Evolutionary conservation across 352 stramenopile genomes (phyloP).

Genomic region (Thalassiosira livingstoniorum): DNA sequence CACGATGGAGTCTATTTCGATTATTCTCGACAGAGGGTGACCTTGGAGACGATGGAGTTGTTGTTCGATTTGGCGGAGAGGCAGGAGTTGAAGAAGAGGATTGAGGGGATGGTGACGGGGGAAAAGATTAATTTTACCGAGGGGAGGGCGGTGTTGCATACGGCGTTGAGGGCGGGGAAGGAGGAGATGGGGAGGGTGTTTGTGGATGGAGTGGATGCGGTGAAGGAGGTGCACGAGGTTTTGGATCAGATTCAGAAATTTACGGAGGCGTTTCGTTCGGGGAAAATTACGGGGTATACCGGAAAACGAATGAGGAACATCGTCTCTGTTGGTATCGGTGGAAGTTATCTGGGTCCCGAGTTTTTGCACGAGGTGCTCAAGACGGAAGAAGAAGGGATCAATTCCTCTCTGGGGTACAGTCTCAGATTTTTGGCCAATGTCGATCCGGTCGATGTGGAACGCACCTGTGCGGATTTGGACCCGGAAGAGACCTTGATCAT

Average conservation of each 20-base stretch:
- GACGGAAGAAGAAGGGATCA: constrained; percentile 91
- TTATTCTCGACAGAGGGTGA: constrained; percentile 94
- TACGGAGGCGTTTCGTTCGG: constrained; percentile 90
- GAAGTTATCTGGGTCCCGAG: constrained; percentile 96
- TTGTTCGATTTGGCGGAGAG: constrained; percentile 92
- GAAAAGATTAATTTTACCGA: constrained; percentile 98
- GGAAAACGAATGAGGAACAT: constrained; percentile 96
- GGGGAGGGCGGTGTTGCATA: constrained; percentile 96
- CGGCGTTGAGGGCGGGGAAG: constrained; percentile 89
- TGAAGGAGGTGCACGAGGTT: constrained; percentile 95
- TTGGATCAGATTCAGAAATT: constrained; percentile 95
- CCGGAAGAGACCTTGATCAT: constrained; percentile 97
- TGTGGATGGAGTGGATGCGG: constrained; percentile 93
- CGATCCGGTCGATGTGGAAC: constrained; percentile 96
- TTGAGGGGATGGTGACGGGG: constrained; percentile 91
- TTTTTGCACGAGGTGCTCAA: constrained; percentile 86
- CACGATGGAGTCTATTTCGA: constrained; percentile 94
- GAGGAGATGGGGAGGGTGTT: constrained; percentile 76
- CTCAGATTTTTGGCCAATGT: constrained; percentile 98
- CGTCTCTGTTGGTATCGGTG: constrained; percentile 98
- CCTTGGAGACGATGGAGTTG: constrained; percentile 88
- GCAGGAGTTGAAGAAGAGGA: constrained; percentile 89
- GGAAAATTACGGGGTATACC: constrained; percentile 89
- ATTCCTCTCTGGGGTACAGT: constrained; percentile 90
- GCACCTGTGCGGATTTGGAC: constrained; percentile 93